Conservation (phyloP, 192 early-diverging fungal genomes). For the Chytriomyces sp. region DNA sequence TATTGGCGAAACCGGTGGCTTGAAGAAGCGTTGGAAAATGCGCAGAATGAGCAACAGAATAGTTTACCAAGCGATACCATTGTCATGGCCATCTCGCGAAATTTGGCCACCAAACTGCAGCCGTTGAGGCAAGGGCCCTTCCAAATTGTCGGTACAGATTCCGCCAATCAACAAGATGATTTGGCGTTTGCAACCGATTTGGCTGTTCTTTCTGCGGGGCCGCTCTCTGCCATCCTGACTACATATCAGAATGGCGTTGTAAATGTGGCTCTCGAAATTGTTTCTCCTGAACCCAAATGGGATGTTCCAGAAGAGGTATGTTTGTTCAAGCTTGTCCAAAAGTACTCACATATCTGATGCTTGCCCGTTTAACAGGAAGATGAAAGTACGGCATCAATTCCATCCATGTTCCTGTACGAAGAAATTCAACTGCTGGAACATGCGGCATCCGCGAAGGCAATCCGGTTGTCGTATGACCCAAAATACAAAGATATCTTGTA, state of each 20-base stretch:
- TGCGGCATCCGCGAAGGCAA: background rate
- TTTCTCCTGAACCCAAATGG: background rate
- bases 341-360: background rate
- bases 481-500: slow-evolving; percentile 22
- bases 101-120: background rate
- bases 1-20: slow-evolving; percentile 35
- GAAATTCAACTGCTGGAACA: slow-evolving; percentile 1
- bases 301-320: slow-evolving; percentile 13
- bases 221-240: background rate
- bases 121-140: slow-evolving; percentile 19
- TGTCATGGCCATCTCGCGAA: background rate
- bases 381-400: background rate
- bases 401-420: slow-evolving; percentile 15
- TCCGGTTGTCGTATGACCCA: background rate
- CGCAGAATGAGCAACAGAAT: background rate
- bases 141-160: background rate
- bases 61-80: slow-evolving; percentile 5
- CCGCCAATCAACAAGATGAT: background rate
- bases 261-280: slow-evolving; percentile 4
- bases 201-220: background rate
- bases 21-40: slow-evolving; percentile 22
- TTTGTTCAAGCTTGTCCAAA: background rate
- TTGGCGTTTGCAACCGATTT: slow-evolving; percentile 15
- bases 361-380: background rate
- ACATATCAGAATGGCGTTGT: background rate